Evolutionary conservation across 306 rosid genomes (phyloP).

Genomic region (Vigna mungo): DNA sequence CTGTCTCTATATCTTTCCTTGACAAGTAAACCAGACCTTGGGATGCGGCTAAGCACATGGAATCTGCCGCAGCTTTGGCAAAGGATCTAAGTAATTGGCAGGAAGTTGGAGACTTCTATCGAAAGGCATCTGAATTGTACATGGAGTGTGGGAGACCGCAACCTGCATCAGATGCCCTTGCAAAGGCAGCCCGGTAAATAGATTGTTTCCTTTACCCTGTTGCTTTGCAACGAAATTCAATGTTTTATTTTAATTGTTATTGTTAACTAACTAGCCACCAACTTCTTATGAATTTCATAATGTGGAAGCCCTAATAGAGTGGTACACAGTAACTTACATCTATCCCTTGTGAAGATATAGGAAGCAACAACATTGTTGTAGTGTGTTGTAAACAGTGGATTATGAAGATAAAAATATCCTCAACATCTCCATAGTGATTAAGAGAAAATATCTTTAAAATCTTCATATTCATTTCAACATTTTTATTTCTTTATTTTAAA

Average conservation of each 20-base stretch:
- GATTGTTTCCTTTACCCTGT: slow-evolving; percentile 17
- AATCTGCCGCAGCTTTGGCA: slow-evolving; percentile 90
- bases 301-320: slow-evolving; percentile 1
- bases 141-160: slow-evolving; percentile 84
- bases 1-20: slow-evolving; percentile 49
- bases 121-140: slow-evolving; percentile 87
- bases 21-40: slow-evolving; percentile 75
- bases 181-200: slow-evolving; percentile 88
- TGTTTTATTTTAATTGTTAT: not conserved
- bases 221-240: not conserved
- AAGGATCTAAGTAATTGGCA: slow-evolving; percentile 81
- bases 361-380: slow-evolving; percentile 8
- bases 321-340: not conserved
- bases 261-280: slow-evolving; percentile 8
- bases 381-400: too few species aligned
- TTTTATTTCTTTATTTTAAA: too few species aligned
- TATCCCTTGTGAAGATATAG: slow-evolving; percentile 12
- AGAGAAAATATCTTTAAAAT: too few species aligned
- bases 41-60: slow-evolving; percentile 99
- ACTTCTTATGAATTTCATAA: slow-evolving; percentile 24
- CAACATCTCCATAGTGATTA: too few species aligned
- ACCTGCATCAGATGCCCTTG: slow-evolving; percentile 96
- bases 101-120: slow-evolving; percentile 86
- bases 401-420: too few species aligned
- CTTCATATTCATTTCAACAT: too few species aligned